Base-by-base conservation (phyloP, 352 stramenopile genomes). In the Pythium aristosporum region DNA sequence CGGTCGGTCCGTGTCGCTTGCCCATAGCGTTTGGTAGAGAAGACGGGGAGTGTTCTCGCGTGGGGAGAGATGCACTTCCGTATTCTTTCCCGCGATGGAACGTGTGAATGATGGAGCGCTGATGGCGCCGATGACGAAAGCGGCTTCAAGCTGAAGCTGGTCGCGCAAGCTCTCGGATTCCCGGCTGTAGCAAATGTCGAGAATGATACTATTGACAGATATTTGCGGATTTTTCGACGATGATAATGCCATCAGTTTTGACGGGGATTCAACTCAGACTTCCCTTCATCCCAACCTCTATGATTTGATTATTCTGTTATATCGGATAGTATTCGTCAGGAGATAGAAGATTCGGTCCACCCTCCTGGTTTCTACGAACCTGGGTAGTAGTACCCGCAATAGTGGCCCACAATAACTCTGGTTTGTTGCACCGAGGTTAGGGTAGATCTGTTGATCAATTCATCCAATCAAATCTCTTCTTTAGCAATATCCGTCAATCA, bases 91-190 rank as follows among this genome's bases (percentile, higher is more conserved):
- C 8, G 54, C 7, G 41, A 36, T 44, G 20, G 41, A 36, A 28
- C 2, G 25, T 18, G 21, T 7, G 53, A 63, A 41, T 61, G 60
- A 61, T 57, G 42, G 60, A 41, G 28, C 23, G 9, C 46, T 44
- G 62, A 63, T 60, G 47, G 43, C 30, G 28, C 25, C 34, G 51
- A 58, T 66, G 60, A 66, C 53, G 60, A 61, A 61, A 57, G 52
- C 60, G 23, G 61, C 61, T 68, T 68, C 61, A 68, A 68, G 61
- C 61, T 68, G 44, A 63, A 53, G 57, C 52, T 53, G 56, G n/a
- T 43, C 18, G 37, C 44, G 49, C 39, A 54, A 66, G 49, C 50
- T 46, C 34, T 10, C 34, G 11, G 44, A 23, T 55, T 60, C 52
- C 42, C 37, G 20, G 51, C 36, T 48, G 60, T 67, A 43, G 32